Conservation (phyloP, 768 basidiomycete genomes). For the Collybia sp. region DNA sequence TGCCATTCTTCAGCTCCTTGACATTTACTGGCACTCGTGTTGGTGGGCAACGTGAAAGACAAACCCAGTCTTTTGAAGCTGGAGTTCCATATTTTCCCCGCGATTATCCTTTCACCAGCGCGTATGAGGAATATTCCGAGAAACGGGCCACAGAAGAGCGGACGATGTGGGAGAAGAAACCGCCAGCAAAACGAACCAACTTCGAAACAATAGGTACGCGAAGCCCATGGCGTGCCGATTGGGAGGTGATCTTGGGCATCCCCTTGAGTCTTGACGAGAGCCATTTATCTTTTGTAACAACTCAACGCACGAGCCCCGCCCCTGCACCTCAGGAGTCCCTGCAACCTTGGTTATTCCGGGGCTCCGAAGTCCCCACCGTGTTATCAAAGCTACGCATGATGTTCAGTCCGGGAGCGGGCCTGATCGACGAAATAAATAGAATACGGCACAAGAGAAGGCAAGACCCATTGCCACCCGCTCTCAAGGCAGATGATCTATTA, state of each 20-base stretch:
- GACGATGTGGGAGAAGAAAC: conserved; percentile 70
- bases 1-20: conserved; percentile 85
- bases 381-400: conserved; percentile 33
- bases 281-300: conserved; percentile 39
- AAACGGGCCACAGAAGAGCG: conserved; percentile 49
- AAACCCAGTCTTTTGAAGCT: conserved; percentile 79
- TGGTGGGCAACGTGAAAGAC: conserved; percentile 79
- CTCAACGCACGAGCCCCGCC: conserved; percentile 46
- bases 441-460: conserved; percentile 54
- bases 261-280: conserved; percentile 8
- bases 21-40: conserved; percentile 80
- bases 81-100: conserved; percentile 73
- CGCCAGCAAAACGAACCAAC: conserved; percentile 83
- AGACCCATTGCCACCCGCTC: conserved; percentile 23
- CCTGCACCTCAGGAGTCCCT: conserved; percentile 10
- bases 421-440: conserved; percentile 54
- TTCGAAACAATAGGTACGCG: conserved; percentile 58
- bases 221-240: conserved; percentile 76
- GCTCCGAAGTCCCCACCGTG: conserved; percentile 41
- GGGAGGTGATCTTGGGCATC: conserved; percentile 62
- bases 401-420: conserved; percentile 34
- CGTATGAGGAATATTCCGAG: conserved; percentile 47
- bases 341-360: conserved; percentile 69
- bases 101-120: conserved; percentile 62
- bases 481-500: conserved; percentile 41